A percentile compares a stretch with the other conserved stretches of the same genome.
phyloP scores from a whole-genome alignment of 768 basidiomycete species.

The Infundibulicybe gibba region DNA sequence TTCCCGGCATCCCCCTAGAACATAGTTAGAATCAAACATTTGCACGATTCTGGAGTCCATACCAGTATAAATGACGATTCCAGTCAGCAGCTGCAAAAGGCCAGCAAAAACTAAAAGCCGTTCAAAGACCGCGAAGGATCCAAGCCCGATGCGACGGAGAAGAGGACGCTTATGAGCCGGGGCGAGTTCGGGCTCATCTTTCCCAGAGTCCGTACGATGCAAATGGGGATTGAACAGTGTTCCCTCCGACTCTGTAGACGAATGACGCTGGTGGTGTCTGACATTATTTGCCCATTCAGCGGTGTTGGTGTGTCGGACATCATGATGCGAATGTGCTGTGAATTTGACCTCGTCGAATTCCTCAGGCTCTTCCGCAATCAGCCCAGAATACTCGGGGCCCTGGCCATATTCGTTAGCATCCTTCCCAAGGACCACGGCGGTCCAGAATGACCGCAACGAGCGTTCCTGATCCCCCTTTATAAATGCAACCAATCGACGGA shows the following conservation, averaged over 20 bases:
- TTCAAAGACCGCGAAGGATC: slow-evolving; percentile 52
- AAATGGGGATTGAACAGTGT: slow-evolving; percentile 50
- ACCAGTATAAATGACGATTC: slow-evolving; percentile 80
- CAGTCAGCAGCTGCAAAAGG: slow-evolving; percentile 60
- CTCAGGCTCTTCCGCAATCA: slow-evolving; percentile 52
- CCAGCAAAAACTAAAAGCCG: slow-evolving; percentile 68
- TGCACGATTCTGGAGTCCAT: slow-evolving; percentile 5
- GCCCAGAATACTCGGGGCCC: slow-evolving; percentile 54
- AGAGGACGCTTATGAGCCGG: slow-evolving; percentile 17
- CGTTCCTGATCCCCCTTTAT: slow-evolving; percentile 38
- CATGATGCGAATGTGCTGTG: slow-evolving; percentile 20
- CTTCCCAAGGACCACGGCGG: slow-evolving; percentile 48
- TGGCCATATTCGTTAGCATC: slow-evolving; percentile 21
- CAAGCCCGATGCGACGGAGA: slow-evolving; percentile 39
- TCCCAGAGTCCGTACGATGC: slow-evolving; percentile 55
- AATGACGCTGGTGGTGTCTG: slow-evolving; percentile 36
- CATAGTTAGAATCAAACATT: slow-evolving; percentile 2
- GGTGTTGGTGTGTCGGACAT: slow-evolving; percentile 33
- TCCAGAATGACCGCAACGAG: slow-evolving; percentile 51
- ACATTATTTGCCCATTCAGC: slow-evolving; percentile 55
- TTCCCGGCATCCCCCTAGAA: slow-evolving; percentile 70
- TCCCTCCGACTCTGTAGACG: slow-evolving; percentile 47
- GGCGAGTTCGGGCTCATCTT: slow-evolving; percentile 36
- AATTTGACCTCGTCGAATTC: slow-evolving; percentile 47
- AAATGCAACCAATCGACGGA: slow-evolving; percentile 51